These are phyloP conservation scores for Metarhizium guizhouense DNA, from an alignment of 2,329 filamentous ascomycete species.

Conservation along the genomic window DNA sequence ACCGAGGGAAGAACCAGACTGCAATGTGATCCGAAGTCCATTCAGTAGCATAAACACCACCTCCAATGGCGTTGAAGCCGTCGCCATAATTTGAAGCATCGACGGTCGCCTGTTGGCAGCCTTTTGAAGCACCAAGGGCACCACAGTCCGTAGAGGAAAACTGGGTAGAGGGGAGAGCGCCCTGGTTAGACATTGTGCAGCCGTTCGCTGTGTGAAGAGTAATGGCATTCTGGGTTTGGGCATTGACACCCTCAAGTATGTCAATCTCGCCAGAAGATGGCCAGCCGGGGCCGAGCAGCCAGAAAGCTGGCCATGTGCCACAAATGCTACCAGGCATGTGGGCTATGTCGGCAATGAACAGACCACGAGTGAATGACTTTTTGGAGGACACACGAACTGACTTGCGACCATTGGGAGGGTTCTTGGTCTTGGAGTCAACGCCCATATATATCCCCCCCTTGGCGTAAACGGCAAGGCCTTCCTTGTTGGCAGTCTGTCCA, in stretches of 20 bases:
- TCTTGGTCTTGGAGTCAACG: slow-evolving; percentile 52
- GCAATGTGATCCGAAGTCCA: slow-evolving; percentile 67
- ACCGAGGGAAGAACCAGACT: slow-evolving; percentile 74
- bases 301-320: slow-evolving; percentile 70
- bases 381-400: slow-evolving; percentile 64
- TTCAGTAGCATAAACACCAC: slow-evolving; percentile 66
- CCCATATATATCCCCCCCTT: slow-evolving; percentile 56
- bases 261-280: slow-evolving; percentile 67
- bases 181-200: slow-evolving; percentile 46
- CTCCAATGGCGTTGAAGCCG: slow-evolving; percentile 60
- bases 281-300: slow-evolving; percentile 61
- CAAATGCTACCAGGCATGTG: slow-evolving; percentile 69
- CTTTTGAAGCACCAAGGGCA: slow-evolving; percentile 39
- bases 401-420: slow-evolving; percentile 50
- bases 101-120: slow-evolving; percentile 48
- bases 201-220: slow-evolving; percentile 58
- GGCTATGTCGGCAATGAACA: slow-evolving; percentile 63
- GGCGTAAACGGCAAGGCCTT: slow-evolving; percentile 48
- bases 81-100: slow-evolving; percentile 52
- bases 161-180: slow-evolving; percentile 34
- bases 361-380: slow-evolving; percentile 56
- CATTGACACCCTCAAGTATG: slow-evolving; percentile 70
- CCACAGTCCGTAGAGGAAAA: slow-evolving; percentile 49
- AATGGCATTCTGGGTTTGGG: slow-evolving; percentile 47
- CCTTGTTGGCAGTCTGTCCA: slow-evolving; percentile 45